Conservation (phyloP, 2,329 filamentous ascomycete genomes). For the Trichoderma oligosporum region DNA sequence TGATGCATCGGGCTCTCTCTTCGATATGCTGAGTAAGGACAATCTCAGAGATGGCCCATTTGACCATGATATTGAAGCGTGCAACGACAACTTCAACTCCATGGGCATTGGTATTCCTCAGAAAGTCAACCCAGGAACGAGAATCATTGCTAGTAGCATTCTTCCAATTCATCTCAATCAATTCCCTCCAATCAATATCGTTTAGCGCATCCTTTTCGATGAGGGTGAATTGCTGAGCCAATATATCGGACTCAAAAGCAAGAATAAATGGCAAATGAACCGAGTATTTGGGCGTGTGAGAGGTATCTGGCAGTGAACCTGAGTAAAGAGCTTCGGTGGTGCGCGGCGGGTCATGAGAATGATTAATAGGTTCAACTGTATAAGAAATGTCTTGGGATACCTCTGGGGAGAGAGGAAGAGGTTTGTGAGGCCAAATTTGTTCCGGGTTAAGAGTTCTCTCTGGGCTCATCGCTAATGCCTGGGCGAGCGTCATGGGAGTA, state of each 20-base stretch:
- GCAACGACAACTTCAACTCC: constrained; percentile 82
- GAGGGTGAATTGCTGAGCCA: constrained; percentile 79
- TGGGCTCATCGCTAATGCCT: constrained; percentile 37
- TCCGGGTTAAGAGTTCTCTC: constrained; percentile 11
- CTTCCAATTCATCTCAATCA: constrained; percentile 81
- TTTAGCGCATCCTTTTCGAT: constrained; percentile 83
- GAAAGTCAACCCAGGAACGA: constrained; percentile 77
- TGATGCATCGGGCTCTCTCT: constrained; percentile 71
- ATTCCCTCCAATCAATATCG: constrained; percentile 83
- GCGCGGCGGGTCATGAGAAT: constrained; percentile 24
- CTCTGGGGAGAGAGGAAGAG: constrained; percentile 43
- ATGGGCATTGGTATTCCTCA: constrained; percentile 66
- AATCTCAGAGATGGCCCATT: constrained; percentile 78
- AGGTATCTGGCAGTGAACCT: constrained; percentile 31
- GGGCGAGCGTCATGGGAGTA: constrained; percentile 46
- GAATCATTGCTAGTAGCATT: constrained; percentile 60
- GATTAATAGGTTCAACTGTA: constrained; percentile 26
- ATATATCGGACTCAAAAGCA: constrained; percentile 71
- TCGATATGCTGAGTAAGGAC: constrained; percentile 68
- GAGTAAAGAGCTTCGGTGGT: constrained; percentile 37
- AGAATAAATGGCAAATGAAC: constrained; percentile 75
- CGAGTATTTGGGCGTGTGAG: constrained; percentile 39
- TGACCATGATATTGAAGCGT: constrained; percentile 83
- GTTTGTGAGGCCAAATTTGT: constrained; percentile 23
- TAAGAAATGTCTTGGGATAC: constrained; percentile 38